These are phyloP conservation scores for Teratosphaeria gauchensis DNA, from an alignment of 2,329 filamentous ascomycete genomes.

Conservation along the genomic window DNA sequence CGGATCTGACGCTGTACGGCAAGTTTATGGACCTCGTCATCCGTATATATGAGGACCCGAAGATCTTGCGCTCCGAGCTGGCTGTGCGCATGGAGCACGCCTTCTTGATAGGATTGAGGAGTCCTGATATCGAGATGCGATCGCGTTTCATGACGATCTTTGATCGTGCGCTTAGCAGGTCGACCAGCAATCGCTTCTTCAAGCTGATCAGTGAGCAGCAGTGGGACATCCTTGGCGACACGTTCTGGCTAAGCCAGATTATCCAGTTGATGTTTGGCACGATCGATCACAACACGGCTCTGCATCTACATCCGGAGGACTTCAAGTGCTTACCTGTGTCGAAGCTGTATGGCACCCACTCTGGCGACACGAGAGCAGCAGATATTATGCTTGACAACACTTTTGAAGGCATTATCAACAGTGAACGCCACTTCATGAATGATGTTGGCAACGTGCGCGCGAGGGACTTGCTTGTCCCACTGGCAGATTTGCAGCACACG, in stretches of 20 bases:
- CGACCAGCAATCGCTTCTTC: constrained; percentile 75
- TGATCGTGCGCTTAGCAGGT: constrained; percentile 86
- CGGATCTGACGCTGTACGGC: constrained; percentile 74
- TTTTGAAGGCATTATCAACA: constrained; percentile 67
- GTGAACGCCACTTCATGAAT: constrained; percentile 71
- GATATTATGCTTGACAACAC: constrained; percentile 70
- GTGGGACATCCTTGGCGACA: constrained; percentile 90
- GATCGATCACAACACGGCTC: constrained; percentile 70
- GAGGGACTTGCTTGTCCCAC: constrained; percentile 78
- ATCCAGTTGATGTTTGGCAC: constrained; percentile 87
- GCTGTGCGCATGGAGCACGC: constrained; percentile 97
- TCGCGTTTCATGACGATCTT: constrained; percentile 96
- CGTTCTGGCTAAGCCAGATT: constrained; percentile 94
- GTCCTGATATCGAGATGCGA: constrained; percentile 90
- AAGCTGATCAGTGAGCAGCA: constrained; percentile 90
- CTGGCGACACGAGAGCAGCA: constrained; percentile 54
- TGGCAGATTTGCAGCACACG: constrained; percentile 85
- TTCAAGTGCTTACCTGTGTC: constrained; percentile 69
- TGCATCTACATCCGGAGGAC: constrained; percentile 74
- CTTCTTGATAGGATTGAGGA: constrained; percentile 89
- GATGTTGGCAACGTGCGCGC: constrained; percentile 80
- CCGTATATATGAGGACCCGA: constrained; percentile 94
- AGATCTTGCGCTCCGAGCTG: constrained; percentile 87
- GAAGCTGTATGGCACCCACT: constrained; percentile 62
- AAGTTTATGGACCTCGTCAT: constrained; percentile 95